Evolutionary conservation across 768 basidiomycete genomes (phyloP).

Genomic region (Lyophyllum decastes): DNA sequence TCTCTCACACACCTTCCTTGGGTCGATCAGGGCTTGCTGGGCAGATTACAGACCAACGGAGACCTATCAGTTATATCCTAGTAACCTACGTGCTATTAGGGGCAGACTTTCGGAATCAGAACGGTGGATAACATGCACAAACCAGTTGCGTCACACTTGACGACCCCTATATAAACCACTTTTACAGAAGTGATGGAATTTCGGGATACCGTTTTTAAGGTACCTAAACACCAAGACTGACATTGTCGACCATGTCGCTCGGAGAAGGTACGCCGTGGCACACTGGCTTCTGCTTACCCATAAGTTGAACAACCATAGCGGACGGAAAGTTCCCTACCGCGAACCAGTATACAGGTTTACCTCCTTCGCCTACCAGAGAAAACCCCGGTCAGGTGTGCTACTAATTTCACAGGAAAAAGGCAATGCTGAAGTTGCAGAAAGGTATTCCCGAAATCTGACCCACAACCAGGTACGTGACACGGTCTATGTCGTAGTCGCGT

Average conservation of each 20-base stretch:
- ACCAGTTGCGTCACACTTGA: conserved; percentile 16
- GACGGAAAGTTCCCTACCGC: conserved; percentile 43
- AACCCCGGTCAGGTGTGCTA: conserved; percentile 44
- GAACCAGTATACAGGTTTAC: conserved; percentile 32
- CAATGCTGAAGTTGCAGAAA: conserved; percentile 13
- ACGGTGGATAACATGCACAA: conserved; percentile 8
- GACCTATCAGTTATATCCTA: too few relatives aligned
- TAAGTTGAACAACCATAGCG: conserved; percentile 5
- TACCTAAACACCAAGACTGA: background rate
- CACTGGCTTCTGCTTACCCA: background rate
- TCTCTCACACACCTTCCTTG: too few relatives aligned
- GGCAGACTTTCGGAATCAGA: background rate
- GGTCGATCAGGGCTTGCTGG: too few relatives aligned
- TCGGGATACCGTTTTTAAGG: background rate
- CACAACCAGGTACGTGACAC: conserved; percentile 31
- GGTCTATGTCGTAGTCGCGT: background rate
- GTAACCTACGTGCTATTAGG: too few relatives aligned
- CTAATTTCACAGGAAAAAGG: background rate
- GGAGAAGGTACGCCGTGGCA: conserved; percentile 24
- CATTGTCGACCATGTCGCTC: conserved; percentile 21
- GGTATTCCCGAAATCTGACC: conserved; percentile 51
- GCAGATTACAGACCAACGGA: too few relatives aligned
- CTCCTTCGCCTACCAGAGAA: conserved; percentile 45
- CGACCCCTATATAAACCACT: background rate
- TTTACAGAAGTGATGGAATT: background rate